Conservation (phyloP, 176 grass and related monocot genomes). For the Poa pratensis region DNA sequence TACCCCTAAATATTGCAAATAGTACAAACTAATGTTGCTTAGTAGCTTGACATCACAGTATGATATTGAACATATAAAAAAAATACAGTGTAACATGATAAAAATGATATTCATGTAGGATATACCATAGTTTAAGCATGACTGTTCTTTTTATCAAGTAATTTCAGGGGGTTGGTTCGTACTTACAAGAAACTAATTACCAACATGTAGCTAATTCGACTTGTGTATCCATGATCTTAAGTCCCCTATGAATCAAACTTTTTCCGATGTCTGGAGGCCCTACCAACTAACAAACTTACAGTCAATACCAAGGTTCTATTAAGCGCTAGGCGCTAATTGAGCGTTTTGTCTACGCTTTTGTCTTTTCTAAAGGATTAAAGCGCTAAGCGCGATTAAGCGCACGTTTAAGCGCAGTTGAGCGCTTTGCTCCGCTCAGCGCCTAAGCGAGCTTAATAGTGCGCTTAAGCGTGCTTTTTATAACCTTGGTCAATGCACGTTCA, state of each 20-base stretch:
- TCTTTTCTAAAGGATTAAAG: too few species aligned
- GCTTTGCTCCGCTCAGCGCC: too few species aligned
- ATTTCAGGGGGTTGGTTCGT: background rate
- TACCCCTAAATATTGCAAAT: background rate
- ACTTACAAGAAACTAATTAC: background rate
- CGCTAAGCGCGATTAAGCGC: too few species aligned
- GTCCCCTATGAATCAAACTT: background rate
- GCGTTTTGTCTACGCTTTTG: too few species aligned
- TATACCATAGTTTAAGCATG: too few species aligned
- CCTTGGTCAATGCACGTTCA: background rate
- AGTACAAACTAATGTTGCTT: background rate
- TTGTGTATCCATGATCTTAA: background rate
- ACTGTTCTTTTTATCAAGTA: background rate
- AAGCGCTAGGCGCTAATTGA: too few species aligned
- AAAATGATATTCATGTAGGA: background rate
- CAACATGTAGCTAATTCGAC: background rate
- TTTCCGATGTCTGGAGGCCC: background rate
- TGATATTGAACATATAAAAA: background rate
- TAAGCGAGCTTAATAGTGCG: too few species aligned
- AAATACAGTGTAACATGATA: background rate
- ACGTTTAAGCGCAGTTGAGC: too few species aligned
- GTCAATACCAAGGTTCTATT: background rate
- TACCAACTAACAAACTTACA: background rate
- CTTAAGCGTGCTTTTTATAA: too few species aligned
- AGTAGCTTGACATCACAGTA: background rate